phyloP scores from a whole-genome alignment of 2,329 filamentous ascomycete genomes.

The Aspergillus floridensis region DNA sequence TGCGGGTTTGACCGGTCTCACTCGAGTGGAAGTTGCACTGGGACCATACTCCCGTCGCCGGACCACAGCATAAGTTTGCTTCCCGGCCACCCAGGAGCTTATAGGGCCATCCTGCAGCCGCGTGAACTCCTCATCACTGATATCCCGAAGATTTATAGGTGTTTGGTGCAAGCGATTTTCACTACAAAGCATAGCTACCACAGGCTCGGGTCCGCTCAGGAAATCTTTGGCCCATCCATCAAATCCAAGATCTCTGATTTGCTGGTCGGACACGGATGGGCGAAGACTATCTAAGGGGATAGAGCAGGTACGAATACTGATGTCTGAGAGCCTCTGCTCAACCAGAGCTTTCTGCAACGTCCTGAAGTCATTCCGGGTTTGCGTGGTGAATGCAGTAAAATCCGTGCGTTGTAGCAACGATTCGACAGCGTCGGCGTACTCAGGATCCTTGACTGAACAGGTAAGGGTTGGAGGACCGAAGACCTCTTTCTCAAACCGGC shows the following conservation, averaged over 20 bases:
- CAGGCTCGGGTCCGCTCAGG: constrained; percentile 74
- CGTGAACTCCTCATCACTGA: constrained; percentile 67
- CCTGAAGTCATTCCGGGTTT: constrained; percentile 71
- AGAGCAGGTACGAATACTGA: constrained; percentile 67
- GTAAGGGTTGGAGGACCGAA: constrained; percentile 77
- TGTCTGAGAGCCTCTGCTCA: constrained; percentile 63
- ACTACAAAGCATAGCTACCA: constrained; percentile 83
- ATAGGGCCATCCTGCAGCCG: constrained; percentile 60
- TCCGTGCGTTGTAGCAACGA: constrained; percentile 54
- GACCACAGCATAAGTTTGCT: constrained; percentile 61
- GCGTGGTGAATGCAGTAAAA: constrained; percentile 67
- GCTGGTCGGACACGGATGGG: constrained; percentile 54
- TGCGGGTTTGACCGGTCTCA: constrained; percentile 60
- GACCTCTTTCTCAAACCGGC: constrained; percentile 70
- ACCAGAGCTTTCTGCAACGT: constrained; percentile 65
- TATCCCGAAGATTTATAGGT: constrained; percentile 62
- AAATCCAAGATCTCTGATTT: constrained; percentile 62
- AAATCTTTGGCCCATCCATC: constrained; percentile 78
- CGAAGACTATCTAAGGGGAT: constrained; percentile 55
- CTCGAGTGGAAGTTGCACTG: constrained; percentile 66
- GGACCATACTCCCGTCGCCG: constrained; percentile 79
- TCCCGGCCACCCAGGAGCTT: constrained; percentile 67
- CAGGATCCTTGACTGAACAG: constrained; percentile 73
- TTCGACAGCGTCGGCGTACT: constrained; percentile 63
- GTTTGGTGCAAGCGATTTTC: constrained; percentile 67